Conservation (phyloP, 495 filamentous ascomycete species). For the Tricharina praecox region DNA sequence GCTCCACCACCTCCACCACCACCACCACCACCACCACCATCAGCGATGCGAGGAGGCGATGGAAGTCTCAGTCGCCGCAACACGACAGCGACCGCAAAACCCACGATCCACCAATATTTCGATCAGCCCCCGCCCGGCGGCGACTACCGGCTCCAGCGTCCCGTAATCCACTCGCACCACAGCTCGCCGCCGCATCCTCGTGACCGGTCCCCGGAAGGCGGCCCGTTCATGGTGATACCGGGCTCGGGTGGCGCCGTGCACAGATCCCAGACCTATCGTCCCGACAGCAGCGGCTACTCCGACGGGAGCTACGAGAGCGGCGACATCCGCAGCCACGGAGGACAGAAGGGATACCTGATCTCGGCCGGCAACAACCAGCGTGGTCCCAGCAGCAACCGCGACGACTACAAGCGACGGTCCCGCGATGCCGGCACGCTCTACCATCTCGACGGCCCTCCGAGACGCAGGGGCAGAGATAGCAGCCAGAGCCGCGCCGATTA, state of each 20-base stretch:
- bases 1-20: slow-evolving; percentile 4
- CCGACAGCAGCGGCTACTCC: slow-evolving; percentile 21
- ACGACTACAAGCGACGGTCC: slow-evolving; percentile 1
- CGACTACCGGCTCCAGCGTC: slow-evolving; percentile 8
- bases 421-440: slow-evolving; percentile 18
- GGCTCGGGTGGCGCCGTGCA: slow-evolving; percentile 6
- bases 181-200: background rate
- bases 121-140: background rate
- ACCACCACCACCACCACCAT: slow-evolving; percentile 8
- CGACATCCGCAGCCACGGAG: slow-evolving; percentile 3
- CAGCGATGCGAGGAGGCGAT: slow-evolving; percentile 7
- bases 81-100: slow-evolving; percentile 1
- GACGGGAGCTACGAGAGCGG: slow-evolving; percentile 13
- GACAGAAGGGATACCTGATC: slow-evolving; percentile 15
- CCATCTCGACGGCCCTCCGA: slow-evolving; percentile 13
- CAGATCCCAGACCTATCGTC: slow-evolving; percentile 15
- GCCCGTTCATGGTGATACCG: slow-evolving; percentile 17
- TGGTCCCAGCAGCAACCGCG: slow-evolving; percentile 16
- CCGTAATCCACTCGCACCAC: slow-evolving; percentile 6
- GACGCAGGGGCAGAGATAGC: slow-evolving; percentile 14
- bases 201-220: slow-evolving; percentile 9
- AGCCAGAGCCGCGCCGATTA: slow-evolving; percentile 18
- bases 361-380: slow-evolving; percentile 6
- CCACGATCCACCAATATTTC: slow-evolving; percentile 4
- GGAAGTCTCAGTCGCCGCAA: slow-evolving; percentile 1